A percentile compares a stretch with the other conserved stretches of the same genome.
Conservation (phyloP, 1,284 basidiomycete genomes). For the Polyporus tsugae region DNA sequence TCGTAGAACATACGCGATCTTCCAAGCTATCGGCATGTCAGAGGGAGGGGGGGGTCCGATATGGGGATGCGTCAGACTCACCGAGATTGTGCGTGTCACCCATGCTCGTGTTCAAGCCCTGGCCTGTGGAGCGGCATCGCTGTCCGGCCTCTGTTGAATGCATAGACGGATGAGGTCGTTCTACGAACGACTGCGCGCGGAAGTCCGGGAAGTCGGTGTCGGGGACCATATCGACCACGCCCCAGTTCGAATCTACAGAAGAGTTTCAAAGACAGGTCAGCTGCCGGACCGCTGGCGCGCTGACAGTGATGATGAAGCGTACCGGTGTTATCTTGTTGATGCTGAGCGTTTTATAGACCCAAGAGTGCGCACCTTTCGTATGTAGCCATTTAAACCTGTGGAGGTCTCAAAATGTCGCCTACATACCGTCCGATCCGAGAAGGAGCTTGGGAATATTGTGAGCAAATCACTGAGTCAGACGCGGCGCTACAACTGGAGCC, state of each 20-base stretch:
- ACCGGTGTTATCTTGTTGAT: slow-evolving; percentile 78
- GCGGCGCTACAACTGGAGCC: too few relatives aligned
- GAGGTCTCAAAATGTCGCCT: too few relatives aligned
- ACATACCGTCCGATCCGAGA: slow-evolving; percentile 59
- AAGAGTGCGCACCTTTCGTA: slow-evolving; percentile 72
- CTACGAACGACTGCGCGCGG: slow-evolving; percentile 72
- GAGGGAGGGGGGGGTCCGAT: too few relatives aligned
- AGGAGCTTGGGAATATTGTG: slow-evolving; percentile 67
- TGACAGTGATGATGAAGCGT: too few relatives aligned
- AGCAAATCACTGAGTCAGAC: too few relatives aligned
- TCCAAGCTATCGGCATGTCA: slow-evolving; percentile 63
- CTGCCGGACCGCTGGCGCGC: too few relatives aligned
- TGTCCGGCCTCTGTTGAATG: slow-evolving; percentile 74
- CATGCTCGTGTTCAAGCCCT: slow-evolving; percentile 81
- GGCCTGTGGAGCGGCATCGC: slow-evolving; percentile 65
- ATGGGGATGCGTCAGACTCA: slow-evolving; percentile 33
- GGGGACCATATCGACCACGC: slow-evolving; percentile 76
- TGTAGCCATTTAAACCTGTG: too few relatives aligned
- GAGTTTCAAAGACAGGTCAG: too few relatives aligned
- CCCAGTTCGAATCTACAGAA: slow-evolving; percentile 75
- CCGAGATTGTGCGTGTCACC: slow-evolving; percentile 84
- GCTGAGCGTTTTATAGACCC: slow-evolving; percentile 76
- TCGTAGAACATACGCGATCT: slow-evolving; percentile 75
- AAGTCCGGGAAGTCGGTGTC: slow-evolving; percentile 86
- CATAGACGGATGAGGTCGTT: slow-evolving; percentile 78